Evolutionary conservation across 495 filamentous ascomycete species (phyloP), one percentile per base, ranked within the genome.

Genomic region (Daldinia caldariorum): DNA sequence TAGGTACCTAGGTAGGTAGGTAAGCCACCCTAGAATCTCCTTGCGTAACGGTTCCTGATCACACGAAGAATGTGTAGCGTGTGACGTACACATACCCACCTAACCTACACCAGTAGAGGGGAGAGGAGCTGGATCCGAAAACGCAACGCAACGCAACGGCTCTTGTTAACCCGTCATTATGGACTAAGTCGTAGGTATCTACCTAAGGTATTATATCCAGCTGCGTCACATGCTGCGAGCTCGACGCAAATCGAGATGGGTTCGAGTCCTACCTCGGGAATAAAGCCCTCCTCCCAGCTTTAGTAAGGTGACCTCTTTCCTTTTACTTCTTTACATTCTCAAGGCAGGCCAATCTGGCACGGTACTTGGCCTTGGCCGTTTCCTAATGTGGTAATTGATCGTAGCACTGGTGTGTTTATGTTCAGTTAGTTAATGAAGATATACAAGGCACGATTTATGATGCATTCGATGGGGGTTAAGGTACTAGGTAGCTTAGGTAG

Each of bases 41-140:
- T 16, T 32, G 49, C 31, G 49, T 14, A 32, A 53, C 49, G 49
- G 20, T 10, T 32, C 32, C 18, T 13, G 43, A 47, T 47, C 22
- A 53, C 49, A 31, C 2, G 29, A 9, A 32, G 14, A 29, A n/a
- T 12, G 0, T 1, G 13, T 32, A 1, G 26, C 26, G 3, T 26
- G 1, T 26, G 26, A n/a, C n/a, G n/a, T n/a, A n/a, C n/a, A n/a
- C n/a, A n/a, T 26, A 26, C 26, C 26, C 3, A 3, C 26, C 26
- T 26, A 16, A 4, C 22, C 12, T 31, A 53, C 22, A 2, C 29
- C 49, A 32, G 14, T 29, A 32, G 26, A 53, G 49, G 13, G 22
- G 49, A 53, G 20, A 32, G 49, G 49, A 53, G 26, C 49, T 32
- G 26, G 6, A 53, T 32, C 49, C 49, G 49, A 20, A 53, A 20